Conservation (phyloP, 495 filamentous ascomycete species). For the Penicillium coffeae region DNA sequence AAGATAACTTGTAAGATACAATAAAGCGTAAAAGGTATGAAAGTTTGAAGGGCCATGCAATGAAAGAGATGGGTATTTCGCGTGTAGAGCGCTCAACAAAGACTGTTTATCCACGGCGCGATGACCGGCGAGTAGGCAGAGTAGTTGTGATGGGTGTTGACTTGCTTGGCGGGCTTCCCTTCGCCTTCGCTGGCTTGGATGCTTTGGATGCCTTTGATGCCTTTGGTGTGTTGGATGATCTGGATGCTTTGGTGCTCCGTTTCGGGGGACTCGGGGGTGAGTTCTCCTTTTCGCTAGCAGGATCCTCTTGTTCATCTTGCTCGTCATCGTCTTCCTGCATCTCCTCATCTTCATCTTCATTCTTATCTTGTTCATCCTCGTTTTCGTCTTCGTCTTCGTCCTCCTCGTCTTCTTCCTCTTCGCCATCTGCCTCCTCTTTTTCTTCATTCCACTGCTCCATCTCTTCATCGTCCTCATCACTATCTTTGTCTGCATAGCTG, state of each 20-base stretch:
- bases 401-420: slow-evolving; percentile 21
- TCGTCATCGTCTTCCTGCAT: slow-evolving; percentile 17
- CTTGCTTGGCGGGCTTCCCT: neutral
- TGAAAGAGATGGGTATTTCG: slow-evolving; percentile 3
- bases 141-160: slow-evolving; percentile 16
- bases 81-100: neutral
- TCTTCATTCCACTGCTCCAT: slow-evolving; percentile 41
- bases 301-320: slow-evolving; percentile 18
- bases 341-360: slow-evolving; percentile 13
- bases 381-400: slow-evolving; percentile 29
- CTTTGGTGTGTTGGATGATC: too few species aligned
- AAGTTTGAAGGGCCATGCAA: neutral
- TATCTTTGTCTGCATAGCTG: slow-evolving; percentile 56
- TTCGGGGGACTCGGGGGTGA: slow-evolving; percentile 24
- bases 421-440: slow-evolving; percentile 15
- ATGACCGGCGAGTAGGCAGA: slow-evolving; percentile 39
- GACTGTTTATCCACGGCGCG: slow-evolving; percentile 30
- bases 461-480: slow-evolving; percentile 52
- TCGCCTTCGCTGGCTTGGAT: slow-evolving; percentile 6
- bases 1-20: neutral
- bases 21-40: slow-evolving; percentile 2
- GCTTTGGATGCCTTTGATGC: slow-evolving; percentile 8
- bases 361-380: slow-evolving; percentile 19
- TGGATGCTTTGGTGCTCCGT: slow-evolving; percentile 13
- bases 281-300: slow-evolving; percentile 22